A percentile compares a stretch with the other conserved stretches of the same genome.
These are phyloP conservation scores for Phytopythium aichiense DNA, from an alignment of 352 stramenopile genomes.

Conservation along the genomic window DNA sequence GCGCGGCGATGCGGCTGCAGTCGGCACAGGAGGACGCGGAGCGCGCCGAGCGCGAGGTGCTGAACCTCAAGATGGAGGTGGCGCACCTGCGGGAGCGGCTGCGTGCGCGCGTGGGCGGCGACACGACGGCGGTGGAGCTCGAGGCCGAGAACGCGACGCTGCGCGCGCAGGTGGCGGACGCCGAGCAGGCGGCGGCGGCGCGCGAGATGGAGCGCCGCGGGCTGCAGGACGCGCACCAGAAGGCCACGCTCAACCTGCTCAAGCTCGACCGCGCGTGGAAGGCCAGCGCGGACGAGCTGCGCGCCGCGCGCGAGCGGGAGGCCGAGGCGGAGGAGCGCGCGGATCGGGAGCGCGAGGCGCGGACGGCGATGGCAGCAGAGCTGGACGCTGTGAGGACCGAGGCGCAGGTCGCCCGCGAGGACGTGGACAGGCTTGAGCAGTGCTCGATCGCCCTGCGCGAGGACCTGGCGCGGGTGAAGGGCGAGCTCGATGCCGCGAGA, in stretches of 20 bases:
- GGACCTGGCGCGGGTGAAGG: not conserved
- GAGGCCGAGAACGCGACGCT: slow-evolving; percentile 77
- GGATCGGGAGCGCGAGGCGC: slow-evolving; percentile 22
- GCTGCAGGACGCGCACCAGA: slow-evolving; percentile 57
- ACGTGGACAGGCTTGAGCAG: not conserved
- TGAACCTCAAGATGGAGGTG: slow-evolving; percentile 87
- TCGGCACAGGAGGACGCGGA: slow-evolving; percentile 47
- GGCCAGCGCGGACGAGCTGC: slow-evolving; percentile 26
- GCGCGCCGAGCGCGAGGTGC: slow-evolving; percentile 56
- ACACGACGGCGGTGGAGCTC: slow-evolving; percentile 68
- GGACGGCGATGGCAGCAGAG: slow-evolving; percentile 11
- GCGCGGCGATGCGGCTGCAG: slow-evolving; percentile 24
- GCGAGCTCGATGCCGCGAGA: not conserved
- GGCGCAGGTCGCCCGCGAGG: not conserved
- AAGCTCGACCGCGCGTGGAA: slow-evolving; percentile 77
- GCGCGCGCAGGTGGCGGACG: slow-evolving; percentile 46
- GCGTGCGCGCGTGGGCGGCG: slow-evolving; percentile 63
- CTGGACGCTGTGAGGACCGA: slow-evolving; percentile 8
- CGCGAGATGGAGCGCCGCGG: slow-evolving; percentile 36
- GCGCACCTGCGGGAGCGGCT: slow-evolving; percentile 71
- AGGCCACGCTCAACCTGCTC: slow-evolving; percentile 63
- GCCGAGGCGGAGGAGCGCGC: slow-evolving; percentile 12
- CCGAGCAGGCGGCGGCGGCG: slow-evolving; percentile 37
- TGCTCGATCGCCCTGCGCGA: not conserved
- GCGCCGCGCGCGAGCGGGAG: slow-evolving; percentile 18